Evolutionary conservation across 371 early-diverging fungal genomes (phyloP).

Genomic region (Rhizomucor miehei): DNA sequence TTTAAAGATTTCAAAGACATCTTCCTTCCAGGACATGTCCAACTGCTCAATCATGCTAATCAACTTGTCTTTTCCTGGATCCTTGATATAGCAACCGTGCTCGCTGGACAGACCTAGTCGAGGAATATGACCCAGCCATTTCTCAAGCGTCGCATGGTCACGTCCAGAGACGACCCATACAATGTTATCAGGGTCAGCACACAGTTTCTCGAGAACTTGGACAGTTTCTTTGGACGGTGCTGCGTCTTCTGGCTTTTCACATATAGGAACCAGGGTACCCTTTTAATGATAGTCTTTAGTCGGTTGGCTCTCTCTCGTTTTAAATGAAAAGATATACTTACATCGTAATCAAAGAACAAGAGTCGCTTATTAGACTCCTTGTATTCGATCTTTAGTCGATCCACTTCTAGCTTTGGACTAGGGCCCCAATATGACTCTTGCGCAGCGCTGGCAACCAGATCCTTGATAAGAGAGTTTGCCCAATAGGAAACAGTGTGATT

Average conservation of each 20-base stretch:
- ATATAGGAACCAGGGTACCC: constrained; percentile 83
- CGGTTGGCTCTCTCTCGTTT: constrained; percentile 10
- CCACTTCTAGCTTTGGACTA: constrained; percentile 61
- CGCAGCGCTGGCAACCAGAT: constrained; percentile 32
- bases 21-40: constrained; percentile 87
- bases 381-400: constrained; percentile 40
- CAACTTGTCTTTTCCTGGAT: constrained; percentile 77
- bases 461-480: constrained; percentile 81
- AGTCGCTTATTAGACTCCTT: constrained; percentile 56
- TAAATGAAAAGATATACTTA: constrained; percentile 15
- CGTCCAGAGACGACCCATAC: constrained; percentile 94
- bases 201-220: constrained; percentile 54
- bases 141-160: constrained; percentile 79
- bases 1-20: constrained; percentile 85
- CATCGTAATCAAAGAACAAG: constrained; percentile 89
- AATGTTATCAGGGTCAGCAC: constrained; percentile 72
- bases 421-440: constrained; percentile 43
- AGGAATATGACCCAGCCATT: constrained; percentile 72
- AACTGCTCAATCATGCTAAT: constrained; percentile 76
- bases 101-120: constrained; percentile 89
- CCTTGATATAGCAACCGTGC: constrained; percentile 91
- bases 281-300: constrained; percentile 28
- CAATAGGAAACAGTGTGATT: constrained; percentile 91
- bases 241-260: constrained; percentile 66
- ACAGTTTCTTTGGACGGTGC: constrained; percentile 64